Conservation (phyloP, 2,329 filamentous ascomycete genomes). For the Claviceps africana region DNA sequence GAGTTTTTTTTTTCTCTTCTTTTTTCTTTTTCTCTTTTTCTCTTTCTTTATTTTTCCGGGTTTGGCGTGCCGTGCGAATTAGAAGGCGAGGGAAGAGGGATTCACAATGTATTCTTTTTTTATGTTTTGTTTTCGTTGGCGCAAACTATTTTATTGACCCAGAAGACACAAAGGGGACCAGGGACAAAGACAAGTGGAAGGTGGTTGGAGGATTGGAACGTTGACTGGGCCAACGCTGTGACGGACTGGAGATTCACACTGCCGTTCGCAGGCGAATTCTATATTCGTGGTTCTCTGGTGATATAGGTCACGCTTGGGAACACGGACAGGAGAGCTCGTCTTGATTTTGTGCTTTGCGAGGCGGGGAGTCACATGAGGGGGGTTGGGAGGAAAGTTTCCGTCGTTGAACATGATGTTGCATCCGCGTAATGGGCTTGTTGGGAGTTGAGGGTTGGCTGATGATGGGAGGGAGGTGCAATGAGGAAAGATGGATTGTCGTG, state of each 20-base stretch:
- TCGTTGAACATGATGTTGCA: neutral
- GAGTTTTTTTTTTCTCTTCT: too few species aligned
- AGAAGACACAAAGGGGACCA: neutral
- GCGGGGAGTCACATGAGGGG: neutral
- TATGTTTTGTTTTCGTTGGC: neutral
- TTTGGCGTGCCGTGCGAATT: neutral
- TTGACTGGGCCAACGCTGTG: constrained; percentile 3
- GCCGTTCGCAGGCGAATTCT: neutral
- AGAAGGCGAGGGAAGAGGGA: neutral
- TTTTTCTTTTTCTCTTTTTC: neutral
- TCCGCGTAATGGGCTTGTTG: neutral
- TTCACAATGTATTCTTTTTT: neutral
- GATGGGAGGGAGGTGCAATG: too few species aligned
- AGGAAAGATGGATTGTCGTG: neutral
- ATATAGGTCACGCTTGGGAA: neutral
- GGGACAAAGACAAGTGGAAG: neutral
- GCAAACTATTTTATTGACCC: too few species aligned
- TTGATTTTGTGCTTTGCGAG: neutral
- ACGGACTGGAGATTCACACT: neutral
- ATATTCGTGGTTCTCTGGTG: neutral
- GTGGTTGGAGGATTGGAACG: neutral
- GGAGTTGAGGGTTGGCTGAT: too few species aligned
- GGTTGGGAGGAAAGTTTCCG: neutral
- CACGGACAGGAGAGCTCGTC: neutral
- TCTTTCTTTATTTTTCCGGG: neutral